Conservation (phyloP, 2,329 filamentous ascomycete species). For the Cercospora beticola region DNA sequence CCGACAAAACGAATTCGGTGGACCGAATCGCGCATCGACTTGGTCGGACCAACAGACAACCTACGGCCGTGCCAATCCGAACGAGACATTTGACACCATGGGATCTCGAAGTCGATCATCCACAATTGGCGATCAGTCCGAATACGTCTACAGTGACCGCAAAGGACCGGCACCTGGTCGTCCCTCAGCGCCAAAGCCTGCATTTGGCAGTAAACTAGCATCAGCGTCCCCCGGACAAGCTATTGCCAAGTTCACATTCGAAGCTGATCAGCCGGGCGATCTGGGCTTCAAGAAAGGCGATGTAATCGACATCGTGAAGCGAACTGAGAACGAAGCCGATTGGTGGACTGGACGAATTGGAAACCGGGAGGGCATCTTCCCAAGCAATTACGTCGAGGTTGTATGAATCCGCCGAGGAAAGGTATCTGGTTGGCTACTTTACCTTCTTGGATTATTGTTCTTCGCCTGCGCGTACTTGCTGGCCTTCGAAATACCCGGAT, state of each 20-base stretch:
- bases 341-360: constrained; percentile 98
- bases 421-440: not conserved
- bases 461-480: constrained; percentile 2
- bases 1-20: constrained; percentile 44
- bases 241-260: constrained; percentile 88
- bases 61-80: constrained; percentile 61
- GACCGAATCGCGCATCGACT: constrained; percentile 63
- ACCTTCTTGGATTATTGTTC: constrained; percentile 2
- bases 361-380: constrained; percentile 79
- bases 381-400: constrained; percentile 45
- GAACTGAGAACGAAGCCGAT: constrained; percentile 88
- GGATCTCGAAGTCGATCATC: constrained; percentile 35
- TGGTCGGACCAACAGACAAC: constrained; percentile 62
- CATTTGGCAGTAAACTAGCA: constrained; percentile 73
- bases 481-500: not conserved
- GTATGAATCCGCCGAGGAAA: constrained; percentile 8
- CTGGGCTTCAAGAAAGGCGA: constrained; percentile 97
- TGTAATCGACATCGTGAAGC: constrained; percentile 89
- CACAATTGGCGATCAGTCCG: constrained; percentile 46
- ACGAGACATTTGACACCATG: constrained; percentile 51
- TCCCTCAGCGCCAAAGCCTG: constrained; percentile 85
- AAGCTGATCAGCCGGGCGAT: constrained; percentile 89
- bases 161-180: constrained; percentile 63
- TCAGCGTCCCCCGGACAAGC: constrained; percentile 67
- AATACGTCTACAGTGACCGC: constrained; percentile 57